These are phyloP conservation scores for Nannochloropsis gaditana DNA, from an alignment of 108 stramenopile genomes.

Conservation along the genomic window DNA sequence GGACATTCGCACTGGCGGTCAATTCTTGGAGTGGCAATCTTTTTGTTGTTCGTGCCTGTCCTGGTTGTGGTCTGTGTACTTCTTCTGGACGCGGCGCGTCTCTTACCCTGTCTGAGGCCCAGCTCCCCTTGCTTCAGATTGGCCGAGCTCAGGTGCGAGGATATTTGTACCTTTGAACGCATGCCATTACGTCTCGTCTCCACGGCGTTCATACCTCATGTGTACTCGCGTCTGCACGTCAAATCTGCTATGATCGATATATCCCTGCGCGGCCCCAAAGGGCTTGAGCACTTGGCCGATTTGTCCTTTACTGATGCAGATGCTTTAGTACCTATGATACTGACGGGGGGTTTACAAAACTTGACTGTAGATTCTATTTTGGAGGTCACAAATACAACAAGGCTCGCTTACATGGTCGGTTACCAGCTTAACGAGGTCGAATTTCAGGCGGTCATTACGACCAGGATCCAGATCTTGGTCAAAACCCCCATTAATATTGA, in stretches of 20 bases:
- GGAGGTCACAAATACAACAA: not conserved
- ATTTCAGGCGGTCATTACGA: not conserved
- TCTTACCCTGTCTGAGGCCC: not conserved
- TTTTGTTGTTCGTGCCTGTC: not conserved
- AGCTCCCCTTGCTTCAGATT: not conserved
- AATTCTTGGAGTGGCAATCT: not conserved
- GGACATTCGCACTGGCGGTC: not conserved
- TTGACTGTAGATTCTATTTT: not conserved
- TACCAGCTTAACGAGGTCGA: slow-evolving; percentile 9
- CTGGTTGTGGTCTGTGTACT: not conserved
- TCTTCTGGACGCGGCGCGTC: not conserved
- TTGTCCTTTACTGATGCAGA: not conserved
- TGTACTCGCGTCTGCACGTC: not conserved
- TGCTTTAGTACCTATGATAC: not conserved
- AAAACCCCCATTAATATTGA: not conserved
- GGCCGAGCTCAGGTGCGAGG: not conserved
- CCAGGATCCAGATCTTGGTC: not conserved
- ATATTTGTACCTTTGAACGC: slow-evolving; percentile 11
- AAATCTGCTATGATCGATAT: slow-evolving; percentile 12
- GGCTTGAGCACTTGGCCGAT: not conserved
- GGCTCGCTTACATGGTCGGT: not conserved
- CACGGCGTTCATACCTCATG: not conserved
- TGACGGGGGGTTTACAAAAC: not conserved
- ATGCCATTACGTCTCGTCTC: not conserved
- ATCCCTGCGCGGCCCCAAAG: not conserved